phyloP scores from a whole-genome alignment of 2,329 filamentous ascomycete genomes.

The Trichoderma sp. region DNA sequence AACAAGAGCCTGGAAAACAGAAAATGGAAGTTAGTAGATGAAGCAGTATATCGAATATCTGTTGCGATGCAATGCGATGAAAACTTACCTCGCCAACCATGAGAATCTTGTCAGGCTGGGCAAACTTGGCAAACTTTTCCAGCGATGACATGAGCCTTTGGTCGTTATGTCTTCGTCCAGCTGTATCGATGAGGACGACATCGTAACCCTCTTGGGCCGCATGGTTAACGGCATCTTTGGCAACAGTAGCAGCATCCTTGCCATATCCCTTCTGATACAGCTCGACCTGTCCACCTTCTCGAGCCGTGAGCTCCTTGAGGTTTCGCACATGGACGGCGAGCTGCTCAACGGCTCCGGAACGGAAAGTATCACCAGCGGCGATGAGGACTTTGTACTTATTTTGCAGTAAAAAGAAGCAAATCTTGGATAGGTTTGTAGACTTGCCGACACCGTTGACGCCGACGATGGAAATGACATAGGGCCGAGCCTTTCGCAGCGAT shows the following conservation, averaged over 20 bases:
- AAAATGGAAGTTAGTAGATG: background rate
- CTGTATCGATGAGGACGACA: constrained; percentile 95
- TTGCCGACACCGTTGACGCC: constrained; percentile 98
- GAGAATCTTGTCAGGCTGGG: constrained; percentile 95
- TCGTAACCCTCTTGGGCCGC: constrained; percentile 77
- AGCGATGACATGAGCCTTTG: constrained; percentile 92
- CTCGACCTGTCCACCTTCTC: constrained; percentile 84
- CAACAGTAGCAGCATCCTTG: constrained; percentile 94
- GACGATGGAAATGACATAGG: constrained; percentile 97
- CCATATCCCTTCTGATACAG: constrained; percentile 97
- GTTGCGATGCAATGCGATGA: too few species aligned
- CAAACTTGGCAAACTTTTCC: constrained; percentile 96
- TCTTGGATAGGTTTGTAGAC: constrained; percentile 96
- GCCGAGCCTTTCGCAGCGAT: constrained; percentile 66
- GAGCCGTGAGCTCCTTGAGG: constrained; percentile 80
- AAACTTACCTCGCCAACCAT: constrained; percentile 71
- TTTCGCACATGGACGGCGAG: constrained; percentile 94
- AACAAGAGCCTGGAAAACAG: constrained; percentile 69
- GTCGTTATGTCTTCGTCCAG: constrained; percentile 92
- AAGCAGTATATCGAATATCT: background rate
- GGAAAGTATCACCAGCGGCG: constrained; percentile 94
- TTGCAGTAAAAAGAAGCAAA: constrained; percentile 95
- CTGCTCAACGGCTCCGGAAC: constrained; percentile 95
- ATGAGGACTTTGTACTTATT: constrained; percentile 96
- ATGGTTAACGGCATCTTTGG: constrained; percentile 86